Evolutionary conservation across 2,329 filamentous ascomycete species (phyloP).

Genomic region (Neocatenulostroma microsporum): DNA sequence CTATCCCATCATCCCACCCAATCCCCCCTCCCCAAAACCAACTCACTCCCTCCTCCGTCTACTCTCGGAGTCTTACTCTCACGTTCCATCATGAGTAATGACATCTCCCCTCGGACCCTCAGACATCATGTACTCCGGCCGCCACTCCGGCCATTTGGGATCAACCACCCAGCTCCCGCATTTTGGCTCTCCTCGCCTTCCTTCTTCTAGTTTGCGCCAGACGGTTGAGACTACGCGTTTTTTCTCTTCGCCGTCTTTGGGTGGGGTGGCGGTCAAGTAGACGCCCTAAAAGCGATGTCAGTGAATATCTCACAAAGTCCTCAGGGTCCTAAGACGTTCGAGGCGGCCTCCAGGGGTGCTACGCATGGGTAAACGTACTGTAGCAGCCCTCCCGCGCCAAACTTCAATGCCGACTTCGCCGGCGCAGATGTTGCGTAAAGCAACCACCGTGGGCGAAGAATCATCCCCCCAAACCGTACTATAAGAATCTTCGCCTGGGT

Average conservation of each 20-base stretch:
- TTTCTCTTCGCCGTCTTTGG: conserved; percentile 8
- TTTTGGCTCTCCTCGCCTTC: conserved; percentile 17
- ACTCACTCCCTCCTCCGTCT: no score
- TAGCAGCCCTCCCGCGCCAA: conserved; percentile 26
- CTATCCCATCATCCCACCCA: no score
- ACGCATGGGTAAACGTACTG: no score
- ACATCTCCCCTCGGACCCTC: no score
- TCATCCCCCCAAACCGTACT: conserved; percentile 34
- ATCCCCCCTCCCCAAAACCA: no score
- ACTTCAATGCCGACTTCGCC: conserved; percentile 32
- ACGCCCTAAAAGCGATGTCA: no score
- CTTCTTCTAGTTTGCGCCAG: conserved; percentile 27
- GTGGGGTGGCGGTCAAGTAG: conserved; percentile 15
- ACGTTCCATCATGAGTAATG: no score
- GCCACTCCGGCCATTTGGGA: conserved; percentile 25
- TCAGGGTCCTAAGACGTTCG: no score
- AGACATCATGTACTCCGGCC: no score
- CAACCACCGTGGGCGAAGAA: conserved; percentile 29
- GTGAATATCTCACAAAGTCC: no score
- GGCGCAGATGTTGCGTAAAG: conserved; percentile 31
- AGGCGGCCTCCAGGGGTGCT: no score
- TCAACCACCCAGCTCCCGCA: conserved; percentile 26
- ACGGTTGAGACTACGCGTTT: conserved; percentile 23
- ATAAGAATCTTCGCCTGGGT: conserved; percentile 32
- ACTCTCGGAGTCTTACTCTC: no score